Conservation (phyloP, 2,329 filamentous ascomycete species). For the Ilyonectria destructans region DNA sequence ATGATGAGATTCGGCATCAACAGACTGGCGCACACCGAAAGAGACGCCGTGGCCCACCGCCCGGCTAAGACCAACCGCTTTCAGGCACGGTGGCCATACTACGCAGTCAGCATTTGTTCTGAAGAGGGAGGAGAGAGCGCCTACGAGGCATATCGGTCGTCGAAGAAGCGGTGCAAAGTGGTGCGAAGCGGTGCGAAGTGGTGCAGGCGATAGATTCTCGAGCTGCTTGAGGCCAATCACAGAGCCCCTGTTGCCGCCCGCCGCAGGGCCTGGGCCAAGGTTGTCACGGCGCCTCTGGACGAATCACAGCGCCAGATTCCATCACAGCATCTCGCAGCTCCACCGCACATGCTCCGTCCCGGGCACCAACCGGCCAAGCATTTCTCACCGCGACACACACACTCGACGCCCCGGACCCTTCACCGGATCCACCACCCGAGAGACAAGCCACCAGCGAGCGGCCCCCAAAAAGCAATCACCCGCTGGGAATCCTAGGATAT, state of each 20-base stretch:
- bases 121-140: neutral
- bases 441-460: constrained; percentile 36
- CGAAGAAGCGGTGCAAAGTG: constrained; percentile 22
- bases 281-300: constrained; percentile 39
- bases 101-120: neutral
- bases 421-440: constrained; percentile 24
- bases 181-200: constrained; percentile 6
- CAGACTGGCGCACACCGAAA: constrained; percentile 1
- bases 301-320: constrained; percentile 41
- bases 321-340: constrained; percentile 40
- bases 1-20: constrained; percentile 21
- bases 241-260: constrained; percentile 46
- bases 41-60: constrained; percentile 10
- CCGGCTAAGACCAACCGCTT: neutral
- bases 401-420: constrained; percentile 8
- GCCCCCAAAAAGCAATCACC: constrained; percentile 35
- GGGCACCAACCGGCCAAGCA: constrained; percentile 19
- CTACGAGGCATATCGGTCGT: constrained; percentile 8
- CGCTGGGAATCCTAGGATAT: constrained; percentile 8
- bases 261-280: constrained; percentile 30
- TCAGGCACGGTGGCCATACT: neutral
- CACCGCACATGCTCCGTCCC: constrained; percentile 33
- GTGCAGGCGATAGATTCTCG: constrained; percentile 16
- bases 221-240: constrained; percentile 39
- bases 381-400: constrained; percentile 23